A percentile compares a stretch with the other conserved stretches of the same genome.
These are phyloP conservation scores for Epichloe elymi DNA, from an alignment of 2,329 filamentous ascomycete genomes.

Conservation along the genomic window DNA sequence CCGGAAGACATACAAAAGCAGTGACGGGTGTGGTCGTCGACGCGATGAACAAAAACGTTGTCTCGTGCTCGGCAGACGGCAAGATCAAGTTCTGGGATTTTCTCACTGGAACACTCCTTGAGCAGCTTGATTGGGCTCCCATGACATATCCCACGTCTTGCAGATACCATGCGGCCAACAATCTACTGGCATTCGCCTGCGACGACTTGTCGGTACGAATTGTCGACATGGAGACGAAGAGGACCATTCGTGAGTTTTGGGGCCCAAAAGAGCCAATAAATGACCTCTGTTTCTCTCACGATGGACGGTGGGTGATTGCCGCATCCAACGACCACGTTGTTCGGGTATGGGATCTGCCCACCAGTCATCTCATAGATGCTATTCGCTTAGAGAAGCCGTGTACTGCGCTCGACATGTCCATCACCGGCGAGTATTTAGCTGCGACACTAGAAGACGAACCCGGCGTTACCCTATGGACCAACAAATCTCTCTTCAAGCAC, in stretches of 20 bases:
- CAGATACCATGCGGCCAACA: slow-evolving; percentile 69
- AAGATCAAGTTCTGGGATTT: slow-evolving; percentile 98
- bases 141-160: slow-evolving; percentile 65
- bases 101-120: slow-evolving; percentile 60
- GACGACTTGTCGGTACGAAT: slow-evolving; percentile 80
- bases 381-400: slow-evolving; percentile 70
- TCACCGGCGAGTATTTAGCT: slow-evolving; percentile 86
- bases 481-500: slow-evolving; percentile 80
- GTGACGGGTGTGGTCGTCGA: slow-evolving; percentile 84
- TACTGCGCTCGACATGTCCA: slow-evolving; percentile 75
- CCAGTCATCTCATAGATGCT: slow-evolving; percentile 87
- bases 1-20: slow-evolving; percentile 65
- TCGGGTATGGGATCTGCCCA: slow-evolving; percentile 89
- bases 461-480: slow-evolving; percentile 93
- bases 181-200: slow-evolving; percentile 78
- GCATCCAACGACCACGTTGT: slow-evolving; percentile 70
- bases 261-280: slow-evolving; percentile 61
- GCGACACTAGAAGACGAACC: slow-evolving; percentile 71
- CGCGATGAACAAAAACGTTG: slow-evolving; percentile 71
- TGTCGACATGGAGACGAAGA: slow-evolving; percentile 80
- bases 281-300: slow-evolving; percentile 79
- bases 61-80: slow-evolving; percentile 81
- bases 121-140: slow-evolving; percentile 70
- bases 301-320: slow-evolving; percentile 87
- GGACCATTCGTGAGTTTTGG: slow-evolving; percentile 86